These are phyloP conservation scores for Orbilia oligospora DNA, from an alignment of 2,329 filamentous ascomycete species.

Conservation along the genomic window DNA sequence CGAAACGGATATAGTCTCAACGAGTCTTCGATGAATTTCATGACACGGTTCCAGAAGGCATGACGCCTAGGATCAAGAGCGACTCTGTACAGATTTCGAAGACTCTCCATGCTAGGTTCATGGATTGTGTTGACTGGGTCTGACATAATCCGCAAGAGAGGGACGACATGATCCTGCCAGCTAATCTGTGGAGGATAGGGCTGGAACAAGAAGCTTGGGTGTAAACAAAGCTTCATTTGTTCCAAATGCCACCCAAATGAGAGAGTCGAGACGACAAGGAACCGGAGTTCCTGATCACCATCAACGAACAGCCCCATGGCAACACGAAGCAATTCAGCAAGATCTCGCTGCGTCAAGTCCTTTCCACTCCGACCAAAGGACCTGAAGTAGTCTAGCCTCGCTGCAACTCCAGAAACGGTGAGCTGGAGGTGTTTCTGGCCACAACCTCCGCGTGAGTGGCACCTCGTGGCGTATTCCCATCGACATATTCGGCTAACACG, in stretches of 20 bases:
- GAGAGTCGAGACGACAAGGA: constrained; percentile 13
- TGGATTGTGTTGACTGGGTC: constrained; percentile 23
- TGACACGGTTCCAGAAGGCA: constrained; percentile 27
- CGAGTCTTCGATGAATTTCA: constrained; percentile 12
- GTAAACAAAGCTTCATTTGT: constrained; percentile 33
- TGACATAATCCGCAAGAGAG: constrained; percentile 36
- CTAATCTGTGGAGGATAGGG: constrained; percentile 27
- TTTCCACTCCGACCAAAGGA: neutral
- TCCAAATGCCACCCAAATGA: constrained; percentile 2
- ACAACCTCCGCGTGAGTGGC: constrained; percentile 33
- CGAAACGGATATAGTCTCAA: constrained; percentile 28
- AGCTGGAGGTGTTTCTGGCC: constrained; percentile 31
- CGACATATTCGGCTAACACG: constrained; percentile 19
- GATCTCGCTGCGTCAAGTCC: neutral
- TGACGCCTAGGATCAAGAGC: constrained; percentile 13
- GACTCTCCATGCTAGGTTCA: neutral
- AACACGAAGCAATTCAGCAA: constrained; percentile 22
- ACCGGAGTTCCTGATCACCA: constrained; percentile 42
- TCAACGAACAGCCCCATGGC: constrained; percentile 28
- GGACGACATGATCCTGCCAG: constrained; percentile 44
- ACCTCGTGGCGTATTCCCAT: constrained; percentile 22
- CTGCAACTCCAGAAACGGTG: neutral
- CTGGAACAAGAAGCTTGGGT: constrained; percentile 37
- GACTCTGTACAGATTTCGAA: constrained; percentile 23
- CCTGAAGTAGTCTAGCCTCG: constrained; percentile 6